Evolutionary conservation across 495 filamentous ascomycete genomes (phyloP).

Genomic region (Lasiosphaeriaceae sp.): DNA sequence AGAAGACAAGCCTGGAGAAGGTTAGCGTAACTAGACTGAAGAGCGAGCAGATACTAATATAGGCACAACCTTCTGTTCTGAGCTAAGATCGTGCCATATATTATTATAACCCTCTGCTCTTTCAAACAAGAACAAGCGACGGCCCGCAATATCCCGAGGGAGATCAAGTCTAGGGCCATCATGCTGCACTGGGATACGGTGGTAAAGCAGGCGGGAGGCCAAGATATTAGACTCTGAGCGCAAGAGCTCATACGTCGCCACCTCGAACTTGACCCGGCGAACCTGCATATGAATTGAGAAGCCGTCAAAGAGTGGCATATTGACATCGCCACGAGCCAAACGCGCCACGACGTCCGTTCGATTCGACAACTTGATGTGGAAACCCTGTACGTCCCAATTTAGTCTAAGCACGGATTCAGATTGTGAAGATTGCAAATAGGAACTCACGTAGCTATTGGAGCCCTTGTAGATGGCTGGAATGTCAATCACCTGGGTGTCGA

Average conservation of each 20-base stretch:
- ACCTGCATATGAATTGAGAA: slow-evolving; percentile 19
- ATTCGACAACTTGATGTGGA: slow-evolving; percentile 26
- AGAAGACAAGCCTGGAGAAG: background rate
- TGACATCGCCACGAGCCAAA: slow-evolving; percentile 28
- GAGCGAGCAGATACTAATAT: background rate
- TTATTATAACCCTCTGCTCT: slow-evolving; percentile 25
- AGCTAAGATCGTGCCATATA: slow-evolving; percentile 21
- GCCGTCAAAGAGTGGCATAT: slow-evolving; percentile 29
- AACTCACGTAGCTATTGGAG: slow-evolving; percentile 22
- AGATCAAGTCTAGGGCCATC: background rate
- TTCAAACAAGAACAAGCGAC: slow-evolving; percentile 30
- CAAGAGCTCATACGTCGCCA: slow-evolving; percentile 24
- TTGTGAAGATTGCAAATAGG: background rate
- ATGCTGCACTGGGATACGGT: slow-evolving; percentile 22
- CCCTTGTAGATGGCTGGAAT: slow-evolving; percentile 22
- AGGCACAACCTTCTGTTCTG: slow-evolving; percentile 22
- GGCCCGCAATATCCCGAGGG: slow-evolving; percentile 24
- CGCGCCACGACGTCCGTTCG: slow-evolving; percentile 26
- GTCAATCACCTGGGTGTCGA: slow-evolving; percentile 20
- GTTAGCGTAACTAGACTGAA: background rate
- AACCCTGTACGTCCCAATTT: slow-evolving; percentile 6
- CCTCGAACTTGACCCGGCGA: slow-evolving; percentile 23
- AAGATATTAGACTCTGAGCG: slow-evolving; percentile 6
- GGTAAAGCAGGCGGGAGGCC: slow-evolving; percentile 19
- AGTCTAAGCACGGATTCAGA: background rate